Evolutionary conservation across 2,329 filamentous ascomycete genomes (phyloP), one percentile per base, ranked within the genome.

Genomic region (Fusarium proliferatum): DNA sequence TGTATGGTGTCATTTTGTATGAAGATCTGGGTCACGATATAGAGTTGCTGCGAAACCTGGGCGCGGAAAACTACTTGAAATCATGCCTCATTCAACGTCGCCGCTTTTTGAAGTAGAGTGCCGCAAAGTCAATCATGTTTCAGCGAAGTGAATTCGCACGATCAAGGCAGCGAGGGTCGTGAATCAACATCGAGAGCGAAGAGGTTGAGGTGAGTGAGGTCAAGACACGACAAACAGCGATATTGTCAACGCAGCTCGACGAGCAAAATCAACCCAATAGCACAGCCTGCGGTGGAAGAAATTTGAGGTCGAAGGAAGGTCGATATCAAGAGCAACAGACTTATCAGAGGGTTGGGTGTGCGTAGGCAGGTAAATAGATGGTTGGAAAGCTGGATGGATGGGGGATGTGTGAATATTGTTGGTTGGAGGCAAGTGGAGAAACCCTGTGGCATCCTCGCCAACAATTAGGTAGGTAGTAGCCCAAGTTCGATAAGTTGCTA

Each of bases 71-170:
- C 61, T 70, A 73, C 38, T 60, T 56, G 48, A 19, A 46, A 56
- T 46, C 72, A 76, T 77, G 59, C 72, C 78, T 78, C 69, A 78
- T 78, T 78, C 69, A 78, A 68, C 73, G 69, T 76, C 77, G 70
- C 58, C 73, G 59, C 58, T 76, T 78, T 70, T 61, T 76, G 46
- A 69, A 75, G 36, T 75, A 69, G 39, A 75, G 55, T 39, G 73
- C 67, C 45, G 65, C 64, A 46, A 60, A 52, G 26, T 65, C 58
- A 62, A 66, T 71, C 77, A 78, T 78, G 71, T 49, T 75, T 78
- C 56, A 67, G 57, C 56, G 46, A 59, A 42, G 66, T 61, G 51
- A 39, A 49, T 67, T 43, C 52, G 58, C 49, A 45, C 39, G 34
- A 33, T 49, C 39, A 56, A 58, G 34, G 38, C 43, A 19, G 36